Percentiles rank a stretch among this genome's conserved stretches.
Evolutionary conservation across 768 basidiomycete species (phyloP).

Genomic region (Botryobasidium botryosum): DNA sequence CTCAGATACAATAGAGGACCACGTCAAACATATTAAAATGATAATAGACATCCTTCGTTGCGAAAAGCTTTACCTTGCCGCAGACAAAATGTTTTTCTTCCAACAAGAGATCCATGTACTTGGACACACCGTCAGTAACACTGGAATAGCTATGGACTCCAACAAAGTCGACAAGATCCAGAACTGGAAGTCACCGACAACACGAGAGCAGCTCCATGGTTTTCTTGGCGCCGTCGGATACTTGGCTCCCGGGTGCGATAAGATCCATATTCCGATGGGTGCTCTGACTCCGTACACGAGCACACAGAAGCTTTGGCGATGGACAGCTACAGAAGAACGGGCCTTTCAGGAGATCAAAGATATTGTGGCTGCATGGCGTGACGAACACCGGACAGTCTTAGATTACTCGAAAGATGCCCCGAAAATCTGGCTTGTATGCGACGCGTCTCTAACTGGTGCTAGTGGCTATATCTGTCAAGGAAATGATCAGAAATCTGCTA

Average conservation of each 20-base stretch:
- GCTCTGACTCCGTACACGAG: conserved; percentile 15
- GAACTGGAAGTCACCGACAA: conserved; percentile 20
- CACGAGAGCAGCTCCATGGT: conserved; percentile 18
- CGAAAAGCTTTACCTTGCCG: conserved; percentile 21
- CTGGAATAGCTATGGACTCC: conserved; percentile 28
- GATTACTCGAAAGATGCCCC: conserved; percentile 15
- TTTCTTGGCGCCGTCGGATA: conserved; percentile 24
- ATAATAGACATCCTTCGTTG: conserved; percentile 18
- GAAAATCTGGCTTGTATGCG: conserved; percentile 18
- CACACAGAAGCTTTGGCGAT: conserved; percentile 15
- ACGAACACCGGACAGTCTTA: conserved; percentile 15
- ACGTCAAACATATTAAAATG: conserved; percentile 17
- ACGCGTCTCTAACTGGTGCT: conserved; percentile 22
- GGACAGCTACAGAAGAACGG: conserved; percentile 19
- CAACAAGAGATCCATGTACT: no score
- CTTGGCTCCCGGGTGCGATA: conserved; percentile 8
- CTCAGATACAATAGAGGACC: conserved; percentile 24
- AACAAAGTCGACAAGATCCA: conserved; percentile 18
- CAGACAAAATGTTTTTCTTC: no score
- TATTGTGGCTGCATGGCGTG: conserved; percentile 6
- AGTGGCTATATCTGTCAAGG: no score
- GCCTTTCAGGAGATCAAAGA: conserved; percentile 21
- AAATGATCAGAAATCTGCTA: not conserved
- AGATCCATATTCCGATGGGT: conserved; percentile 25
- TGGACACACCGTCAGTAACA: conserved; percentile 22